Evolutionary conservation across 2,329 filamentous ascomycete genomes (phyloP).

Genomic region (Hymenotorrendiella dingleyae): DNA sequence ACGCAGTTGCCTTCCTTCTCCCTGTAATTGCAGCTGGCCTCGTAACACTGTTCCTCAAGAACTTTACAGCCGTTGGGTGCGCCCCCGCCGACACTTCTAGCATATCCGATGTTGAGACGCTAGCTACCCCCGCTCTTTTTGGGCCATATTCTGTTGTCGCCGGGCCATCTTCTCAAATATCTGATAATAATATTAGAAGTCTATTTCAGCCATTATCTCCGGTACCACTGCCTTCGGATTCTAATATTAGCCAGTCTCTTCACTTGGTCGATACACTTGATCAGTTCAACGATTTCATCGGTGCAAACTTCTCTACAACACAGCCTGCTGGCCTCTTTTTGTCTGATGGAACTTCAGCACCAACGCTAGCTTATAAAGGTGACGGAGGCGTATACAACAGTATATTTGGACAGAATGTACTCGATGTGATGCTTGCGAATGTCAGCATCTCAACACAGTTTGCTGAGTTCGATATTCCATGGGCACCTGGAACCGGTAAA

Average conservation of each 20-base stretch:
- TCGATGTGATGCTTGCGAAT: conserved; percentile 62
- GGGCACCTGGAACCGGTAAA: conserved; percentile 61
- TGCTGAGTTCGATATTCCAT: conserved; percentile 70
- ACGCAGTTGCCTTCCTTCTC: conserved; percentile 66
- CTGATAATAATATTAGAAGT: conserved; percentile 18
- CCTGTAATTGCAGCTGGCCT: conserved; percentile 75
- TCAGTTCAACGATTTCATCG: conserved; percentile 63
- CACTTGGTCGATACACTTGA: conserved; percentile 52
- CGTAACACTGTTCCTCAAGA: conserved; percentile 67
- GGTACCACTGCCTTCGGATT: conserved; percentile 13
- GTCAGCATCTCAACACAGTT: conserved; percentile 66
- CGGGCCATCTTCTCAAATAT: conserved; percentile 40
- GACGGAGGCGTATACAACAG: conserved; percentile 51
- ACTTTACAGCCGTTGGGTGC: conserved; percentile 47
- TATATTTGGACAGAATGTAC: conserved; percentile 57
- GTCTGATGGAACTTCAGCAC: conserved; percentile 50
- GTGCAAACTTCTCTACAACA: conserved; percentile 57
- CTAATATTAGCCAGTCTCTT: conserved; percentile 13
- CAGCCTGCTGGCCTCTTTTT: conserved; percentile 78
- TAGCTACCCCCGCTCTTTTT: conserved; percentile 18
- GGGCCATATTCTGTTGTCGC: conserved; percentile 33
- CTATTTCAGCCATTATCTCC: conserved; percentile 23
- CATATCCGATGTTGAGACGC: conserved; percentile 28
- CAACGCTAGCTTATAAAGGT: conserved; percentile 67
- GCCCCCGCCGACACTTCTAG: conserved; percentile 43